These are phyloP conservation scores for Fagopyrum tataricum DNA, from an alignment of 148 eudicot species.

Conservation along the genomic window DNA sequence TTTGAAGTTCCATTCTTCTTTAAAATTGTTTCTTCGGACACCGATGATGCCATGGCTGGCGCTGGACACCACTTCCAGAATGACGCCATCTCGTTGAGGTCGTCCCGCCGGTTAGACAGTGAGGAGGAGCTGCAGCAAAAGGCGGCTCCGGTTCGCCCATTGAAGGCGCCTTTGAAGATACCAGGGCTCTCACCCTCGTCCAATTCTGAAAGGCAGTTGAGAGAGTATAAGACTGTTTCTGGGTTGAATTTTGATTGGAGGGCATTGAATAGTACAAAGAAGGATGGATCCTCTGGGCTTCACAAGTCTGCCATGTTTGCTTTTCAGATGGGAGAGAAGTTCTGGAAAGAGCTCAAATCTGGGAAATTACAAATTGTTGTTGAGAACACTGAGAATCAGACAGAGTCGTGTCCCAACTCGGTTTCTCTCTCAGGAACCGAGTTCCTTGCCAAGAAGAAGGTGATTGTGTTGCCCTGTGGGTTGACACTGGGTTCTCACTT, in stretches of 20 bases:
- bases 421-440: slow-evolving; percentile 10
- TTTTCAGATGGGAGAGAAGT: slow-evolving; percentile 16
- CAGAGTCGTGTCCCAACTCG: slow-evolving; percentile 18
- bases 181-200: not conserved
- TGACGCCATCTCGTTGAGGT: slow-evolving; percentile 3
- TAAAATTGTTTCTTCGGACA: slow-evolving; percentile 24
- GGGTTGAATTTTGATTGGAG: slow-evolving; percentile 37
- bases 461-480: slow-evolving; percentile 85
- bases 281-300: slow-evolving; percentile 34
- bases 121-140: slow-evolving; percentile 16
- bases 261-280: slow-evolving; percentile 21
- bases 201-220: slow-evolving; percentile 25
- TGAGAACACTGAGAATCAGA: slow-evolving; percentile 4
- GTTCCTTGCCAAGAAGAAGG: slow-evolving; percentile 26
- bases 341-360: slow-evolving; percentile 15
- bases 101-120: slow-evolving; percentile 10
- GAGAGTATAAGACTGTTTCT: slow-evolving; percentile 21
- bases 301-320: slow-evolving; percentile 16
- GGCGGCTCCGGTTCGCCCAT: slow-evolving; percentile 48
- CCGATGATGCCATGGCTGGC: slow-evolving; percentile 28
- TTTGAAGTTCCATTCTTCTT: slow-evolving; percentile 66
- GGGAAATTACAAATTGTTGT: slow-evolving; percentile 14
- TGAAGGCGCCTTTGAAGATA: slow-evolving; percentile 15
- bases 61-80: slow-evolving; percentile 20
- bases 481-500: slow-evolving; percentile 81